These are phyloP conservation scores for Phlebiopsis flavidoalba DNA, from an alignment of 768 basidiomycete species.

Conservation along the genomic window DNA sequence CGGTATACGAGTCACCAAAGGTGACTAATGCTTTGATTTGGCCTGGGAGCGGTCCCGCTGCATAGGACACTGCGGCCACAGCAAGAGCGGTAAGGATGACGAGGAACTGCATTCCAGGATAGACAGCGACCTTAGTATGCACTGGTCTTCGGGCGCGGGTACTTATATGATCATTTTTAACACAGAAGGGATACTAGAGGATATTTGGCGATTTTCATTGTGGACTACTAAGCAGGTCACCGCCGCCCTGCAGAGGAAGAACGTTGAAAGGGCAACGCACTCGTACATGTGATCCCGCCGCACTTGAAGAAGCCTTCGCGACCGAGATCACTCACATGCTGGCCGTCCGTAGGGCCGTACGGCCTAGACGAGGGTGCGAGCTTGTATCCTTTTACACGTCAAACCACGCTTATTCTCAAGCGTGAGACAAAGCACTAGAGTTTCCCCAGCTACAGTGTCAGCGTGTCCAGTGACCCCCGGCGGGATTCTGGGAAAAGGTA, in stretches of 20 bases:
- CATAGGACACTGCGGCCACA: too few relatives aligned
- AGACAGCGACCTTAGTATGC: too few relatives aligned
- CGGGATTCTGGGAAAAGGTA: neutral
- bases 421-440: neutral
- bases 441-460: neutral
- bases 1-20: slow-evolving; percentile 63
- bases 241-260: neutral
- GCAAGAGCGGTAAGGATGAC: too few relatives aligned
- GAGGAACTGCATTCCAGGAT: too few relatives aligned
- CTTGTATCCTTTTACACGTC: neutral
- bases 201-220: too few relatives aligned
- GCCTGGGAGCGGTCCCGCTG: slow-evolving; percentile 20
- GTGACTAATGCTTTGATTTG: slow-evolving; percentile 62
- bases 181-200: too few relatives aligned
- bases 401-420: neutral
- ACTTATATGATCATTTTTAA: too few relatives aligned
- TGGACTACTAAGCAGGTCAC: too few relatives aligned
- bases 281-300: neutral
- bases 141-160: too few relatives aligned
- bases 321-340: neutral
- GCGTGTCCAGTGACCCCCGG: neutral
- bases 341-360: neutral
- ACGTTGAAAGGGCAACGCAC: neutral
- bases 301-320: neutral
- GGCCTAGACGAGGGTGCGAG: neutral